phyloP scores from a whole-genome alignment of 2,329 filamentous ascomycete species.

The Chrysoporthe puriensis region DNA sequence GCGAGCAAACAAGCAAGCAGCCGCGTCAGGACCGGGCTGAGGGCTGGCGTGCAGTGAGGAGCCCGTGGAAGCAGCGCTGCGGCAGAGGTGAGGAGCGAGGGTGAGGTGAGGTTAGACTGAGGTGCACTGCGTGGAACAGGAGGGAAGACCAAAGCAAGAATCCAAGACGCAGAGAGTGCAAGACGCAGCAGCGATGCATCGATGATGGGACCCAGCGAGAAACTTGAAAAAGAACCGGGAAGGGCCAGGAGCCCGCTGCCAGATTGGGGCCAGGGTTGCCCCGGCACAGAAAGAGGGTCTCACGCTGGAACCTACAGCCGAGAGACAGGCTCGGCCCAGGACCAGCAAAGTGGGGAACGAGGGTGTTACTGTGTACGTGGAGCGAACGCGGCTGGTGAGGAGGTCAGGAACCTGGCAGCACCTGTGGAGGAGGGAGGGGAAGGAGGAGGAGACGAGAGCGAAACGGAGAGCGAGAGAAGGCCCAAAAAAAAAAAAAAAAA shows the following conservation, averaged over 20 bases:
- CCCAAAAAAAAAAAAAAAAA: not conserved
- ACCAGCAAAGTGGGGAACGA: conserved; percentile 3
- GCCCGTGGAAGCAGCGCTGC: not conserved
- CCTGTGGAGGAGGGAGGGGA: not conserved
- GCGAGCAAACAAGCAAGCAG: not conserved
- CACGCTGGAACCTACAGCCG: conserved; percentile 21
- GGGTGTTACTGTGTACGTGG: not conserved
- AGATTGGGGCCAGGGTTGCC: conserved; percentile 13
- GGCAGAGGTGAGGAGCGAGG: not conserved
- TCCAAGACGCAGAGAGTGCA: conserved; percentile 1
- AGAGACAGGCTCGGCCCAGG: conserved; percentile 16
- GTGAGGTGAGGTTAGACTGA: not conserved
- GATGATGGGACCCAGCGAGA: conserved; percentile 1
- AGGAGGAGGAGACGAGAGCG: not conserved
- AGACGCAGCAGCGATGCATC: conserved; percentile 2
- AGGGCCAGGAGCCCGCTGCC: not conserved
- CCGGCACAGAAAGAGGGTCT: conserved; percentile 20
- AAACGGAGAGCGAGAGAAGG: not conserved
- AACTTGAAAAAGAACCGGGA: not conserved
- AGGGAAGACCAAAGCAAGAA: not conserved
- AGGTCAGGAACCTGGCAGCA: not conserved
- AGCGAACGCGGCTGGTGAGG: not conserved
- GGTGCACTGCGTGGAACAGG: not conserved
- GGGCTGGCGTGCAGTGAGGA: not conserved
- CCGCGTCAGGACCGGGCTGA: not conserved